Percentiles rank a stretch among this genome's conserved stretches.
These are phyloP conservation scores for Melanogaster broomeanus DNA, from an alignment of 768 basidiomycete species.

Conservation along the genomic window DNA sequence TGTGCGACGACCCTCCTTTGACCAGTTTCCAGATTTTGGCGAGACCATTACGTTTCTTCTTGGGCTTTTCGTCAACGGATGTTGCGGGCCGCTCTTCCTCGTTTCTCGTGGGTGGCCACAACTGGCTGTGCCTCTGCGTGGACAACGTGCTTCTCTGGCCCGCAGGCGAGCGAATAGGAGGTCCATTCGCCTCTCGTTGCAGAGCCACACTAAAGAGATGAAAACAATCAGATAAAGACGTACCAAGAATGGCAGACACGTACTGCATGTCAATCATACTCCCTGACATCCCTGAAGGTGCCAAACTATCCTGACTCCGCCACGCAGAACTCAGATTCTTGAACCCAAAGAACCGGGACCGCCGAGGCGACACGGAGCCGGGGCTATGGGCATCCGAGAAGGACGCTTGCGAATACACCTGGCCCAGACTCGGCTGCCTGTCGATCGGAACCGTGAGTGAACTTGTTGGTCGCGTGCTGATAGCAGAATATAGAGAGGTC, in stretches of 20 bases:
- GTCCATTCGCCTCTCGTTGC: slow-evolving; percentile 57
- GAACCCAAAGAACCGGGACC: slow-evolving; percentile 78
- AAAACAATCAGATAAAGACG: slow-evolving; percentile 8
- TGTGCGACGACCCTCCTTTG: slow-evolving; percentile 54
- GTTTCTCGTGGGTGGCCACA: slow-evolving; percentile 51
- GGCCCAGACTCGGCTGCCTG: slow-evolving; percentile 57
- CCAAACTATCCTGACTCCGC: slow-evolving; percentile 80
- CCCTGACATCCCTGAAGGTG: slow-evolving; percentile 78
- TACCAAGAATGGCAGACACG: slow-evolving; percentile 34
- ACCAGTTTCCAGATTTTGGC: slow-evolving; percentile 83
- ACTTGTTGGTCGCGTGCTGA: slow-evolving; percentile 60
- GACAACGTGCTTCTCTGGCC: slow-evolving; percentile 37
- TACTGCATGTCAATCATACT: slow-evolving; percentile 96
- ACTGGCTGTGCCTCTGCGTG: slow-evolving; percentile 48
- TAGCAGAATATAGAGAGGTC: slow-evolving; percentile 60
- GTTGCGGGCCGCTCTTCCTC: slow-evolving; percentile 17
- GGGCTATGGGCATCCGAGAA: slow-evolving; percentile 81
- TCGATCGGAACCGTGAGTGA: slow-evolving; percentile 61
- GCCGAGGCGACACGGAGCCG: slow-evolving; percentile 64
- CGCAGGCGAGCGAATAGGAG: slow-evolving; percentile 31
- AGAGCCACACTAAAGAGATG: slow-evolving; percentile 62
- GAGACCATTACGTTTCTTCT: slow-evolving; percentile 78
- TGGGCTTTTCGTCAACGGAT: slow-evolving; percentile 48
- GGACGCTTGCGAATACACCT: slow-evolving; percentile 75
- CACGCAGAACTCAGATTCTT: slow-evolving; percentile 70